These are phyloP conservation scores for Cercospora janseana DNA, from an alignment of 2,329 filamentous ascomycete genomes.

Conservation along the genomic window DNA sequence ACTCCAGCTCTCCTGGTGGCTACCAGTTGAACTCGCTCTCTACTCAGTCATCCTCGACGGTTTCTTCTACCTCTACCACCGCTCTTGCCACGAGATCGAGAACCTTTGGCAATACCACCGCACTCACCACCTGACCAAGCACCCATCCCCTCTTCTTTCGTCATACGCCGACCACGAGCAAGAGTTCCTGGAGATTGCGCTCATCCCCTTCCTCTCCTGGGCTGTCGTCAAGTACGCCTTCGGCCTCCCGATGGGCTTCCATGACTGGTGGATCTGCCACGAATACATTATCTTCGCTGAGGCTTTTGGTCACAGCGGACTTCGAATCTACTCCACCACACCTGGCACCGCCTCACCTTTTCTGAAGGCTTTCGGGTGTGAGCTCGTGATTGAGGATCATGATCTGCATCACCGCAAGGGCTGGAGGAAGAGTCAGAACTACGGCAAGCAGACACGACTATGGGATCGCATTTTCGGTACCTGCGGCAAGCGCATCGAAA, in stretches of 20 bases:
- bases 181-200: slow-evolving; percentile 45
- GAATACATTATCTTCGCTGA: slow-evolving; percentile 46
- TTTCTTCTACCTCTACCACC: slow-evolving; percentile 49
- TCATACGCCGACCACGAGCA: slow-evolving; percentile 47
- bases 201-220: slow-evolving; percentile 45
- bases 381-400: slow-evolving; percentile 47
- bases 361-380: slow-evolving; percentile 36
- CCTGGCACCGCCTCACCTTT: slow-evolving; percentile 41
- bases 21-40: slow-evolving; percentile 42
- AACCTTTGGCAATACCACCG: slow-evolving; percentile 47
- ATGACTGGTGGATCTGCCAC: slow-evolving; percentile 50
- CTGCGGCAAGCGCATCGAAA: slow-evolving; percentile 39
- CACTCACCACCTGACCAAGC: slow-evolving; percentile 49
- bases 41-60: slow-evolving; percentile 48
- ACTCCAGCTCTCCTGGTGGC: slow-evolving; percentile 37
- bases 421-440: slow-evolving; percentile 42
- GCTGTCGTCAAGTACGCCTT: slow-evolving; percentile 38
- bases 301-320: slow-evolving; percentile 42
- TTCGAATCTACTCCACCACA: slow-evolving; percentile 41
- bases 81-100: slow-evolving; percentile 44
- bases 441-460: slow-evolving; percentile 40
- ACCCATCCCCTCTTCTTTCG: slow-evolving; percentile 45
- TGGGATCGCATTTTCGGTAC: slow-evolving; percentile 40
- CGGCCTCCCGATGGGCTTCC: slow-evolving; percentile 48
- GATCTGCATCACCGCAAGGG: slow-evolving; percentile 43